Percentiles rank a stretch among this genome's conserved stretches.
Evolutionary conservation across 2,329 filamentous ascomycete species (phyloP).

Genomic region (Fusarium secorum): DNA sequence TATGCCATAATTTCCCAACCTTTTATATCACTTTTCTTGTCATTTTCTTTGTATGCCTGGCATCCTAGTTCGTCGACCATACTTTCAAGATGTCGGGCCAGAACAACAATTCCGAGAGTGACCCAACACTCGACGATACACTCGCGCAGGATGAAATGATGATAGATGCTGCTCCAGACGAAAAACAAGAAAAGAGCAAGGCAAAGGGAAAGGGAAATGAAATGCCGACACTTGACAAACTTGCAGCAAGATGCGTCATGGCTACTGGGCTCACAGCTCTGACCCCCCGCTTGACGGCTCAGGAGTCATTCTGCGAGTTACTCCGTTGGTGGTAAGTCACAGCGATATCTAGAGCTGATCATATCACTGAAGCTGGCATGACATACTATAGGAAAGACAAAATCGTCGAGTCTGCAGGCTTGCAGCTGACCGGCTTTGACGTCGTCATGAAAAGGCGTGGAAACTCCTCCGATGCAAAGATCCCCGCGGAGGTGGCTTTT

Average conservation of each 20-base stretch:
- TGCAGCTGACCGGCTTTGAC: constrained; percentile 35
- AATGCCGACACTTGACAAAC: neutral
- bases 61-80: neutral
- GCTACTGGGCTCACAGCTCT: neutral
- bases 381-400: constrained; percentile 38
- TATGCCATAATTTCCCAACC: neutral
- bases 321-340: constrained; percentile 45
- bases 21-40: neutral
- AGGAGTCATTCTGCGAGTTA: constrained; percentile 46
- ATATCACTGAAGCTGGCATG: neutral
- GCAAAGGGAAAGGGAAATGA: neutral
- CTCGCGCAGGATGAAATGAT: neutral
- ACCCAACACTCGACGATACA: neutral
- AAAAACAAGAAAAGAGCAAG: neutral
- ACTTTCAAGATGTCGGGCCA: neutral
- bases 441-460: constrained; percentile 30
- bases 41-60: neutral
- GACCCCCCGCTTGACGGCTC: constrained; percentile 20
- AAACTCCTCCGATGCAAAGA: neutral
- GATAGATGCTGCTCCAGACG: neutral
- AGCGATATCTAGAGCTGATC: fast-evolving
- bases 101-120: neutral
- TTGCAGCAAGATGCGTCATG: neutral
- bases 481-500: constrained; percentile 42
- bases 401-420: constrained; percentile 38